Percentiles rank a stretch among this genome's conserved stretches.
These are phyloP conservation scores for Chrysoporthe austroafricana DNA, from an alignment of 2,329 filamentous ascomycete species.

Conservation along the genomic window DNA sequence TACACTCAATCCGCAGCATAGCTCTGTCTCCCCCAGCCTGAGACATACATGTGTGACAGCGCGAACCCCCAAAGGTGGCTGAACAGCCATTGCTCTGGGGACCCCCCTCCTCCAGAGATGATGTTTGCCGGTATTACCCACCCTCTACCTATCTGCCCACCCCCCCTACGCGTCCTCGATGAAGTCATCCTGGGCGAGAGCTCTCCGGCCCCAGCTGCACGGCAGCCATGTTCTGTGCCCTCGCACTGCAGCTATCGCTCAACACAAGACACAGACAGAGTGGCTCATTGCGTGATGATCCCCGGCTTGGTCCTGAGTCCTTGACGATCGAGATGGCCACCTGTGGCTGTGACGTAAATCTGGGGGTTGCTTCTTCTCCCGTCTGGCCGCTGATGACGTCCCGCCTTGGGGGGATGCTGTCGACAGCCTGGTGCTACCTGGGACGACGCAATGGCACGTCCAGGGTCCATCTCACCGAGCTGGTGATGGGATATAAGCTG, in stretches of 20 bases:
- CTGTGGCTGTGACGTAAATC: conserved; percentile 29
- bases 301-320: background rate
- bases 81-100: no score
- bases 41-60: no score
- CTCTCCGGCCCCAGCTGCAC: conserved; percentile 13
- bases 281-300: conserved; percentile 18
- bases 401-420: conserved; percentile 13
- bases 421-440: conserved; percentile 10
- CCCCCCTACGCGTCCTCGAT: conserved; percentile 13
- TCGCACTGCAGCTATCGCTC: conserved; percentile 15
- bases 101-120: background rate
- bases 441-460: conserved; percentile 18
- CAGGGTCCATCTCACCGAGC: conserved; percentile 10
- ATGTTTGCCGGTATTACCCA: conserved; percentile 22
- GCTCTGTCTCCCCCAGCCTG: background rate
- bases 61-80: no score
- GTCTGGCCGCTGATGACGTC: conserved; percentile 27
- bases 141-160: background rate
- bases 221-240: conserved; percentile 13
- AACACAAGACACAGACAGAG: background rate
- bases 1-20: background rate
- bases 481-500: conserved; percentile 29
- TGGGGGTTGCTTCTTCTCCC: background rate
- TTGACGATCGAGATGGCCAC: conserved; percentile 27
- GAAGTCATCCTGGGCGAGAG: conserved; percentile 29